These are phyloP conservation scores for Lentinus brumalis DNA, from an alignment of 768 basidiomycete genomes.

Conservation along the genomic window DNA sequence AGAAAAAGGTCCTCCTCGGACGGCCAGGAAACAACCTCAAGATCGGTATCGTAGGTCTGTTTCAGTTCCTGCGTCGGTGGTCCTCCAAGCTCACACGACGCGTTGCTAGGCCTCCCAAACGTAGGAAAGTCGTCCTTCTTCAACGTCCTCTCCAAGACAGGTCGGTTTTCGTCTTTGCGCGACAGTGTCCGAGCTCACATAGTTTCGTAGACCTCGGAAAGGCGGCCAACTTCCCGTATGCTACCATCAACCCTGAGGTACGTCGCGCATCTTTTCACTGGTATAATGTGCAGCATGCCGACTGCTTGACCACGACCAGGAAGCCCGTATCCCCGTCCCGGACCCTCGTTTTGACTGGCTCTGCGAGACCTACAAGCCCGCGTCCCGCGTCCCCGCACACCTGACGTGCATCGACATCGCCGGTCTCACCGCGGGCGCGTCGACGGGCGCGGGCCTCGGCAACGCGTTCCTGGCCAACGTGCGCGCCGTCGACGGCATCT, in stretches of 20 bases:
- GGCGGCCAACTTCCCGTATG: constrained; percentile 97
- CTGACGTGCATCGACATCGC: constrained; percentile 99
- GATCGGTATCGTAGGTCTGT: constrained; percentile 97
- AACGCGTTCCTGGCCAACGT: constrained; percentile 98
- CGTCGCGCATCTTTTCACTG: neutral
- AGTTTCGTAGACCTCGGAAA: constrained; percentile 74
- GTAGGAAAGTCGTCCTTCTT: constrained; percentile 99
- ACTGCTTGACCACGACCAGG: constrained; percentile 33
- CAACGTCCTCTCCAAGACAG: constrained; percentile 91
- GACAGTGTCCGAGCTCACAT: neutral
- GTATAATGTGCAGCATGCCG: too few relatives aligned
- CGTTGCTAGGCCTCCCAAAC: constrained; percentile 79
- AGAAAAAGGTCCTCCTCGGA: constrained; percentile 89
- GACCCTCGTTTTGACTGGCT: constrained; percentile 96
- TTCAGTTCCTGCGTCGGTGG: constrained; percentile 23
- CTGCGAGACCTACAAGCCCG: constrained; percentile 87
- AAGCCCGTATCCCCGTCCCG: constrained; percentile 94
- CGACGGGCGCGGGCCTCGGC: constrained; percentile 96
- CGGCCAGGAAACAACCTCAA: constrained; percentile 96
- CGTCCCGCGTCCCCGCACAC: constrained; percentile 85
- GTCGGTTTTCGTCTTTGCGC: constrained; percentile 41
- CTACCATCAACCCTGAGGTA: constrained; percentile 86
- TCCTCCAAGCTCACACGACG: constrained; percentile 6
- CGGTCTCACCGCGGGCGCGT: constrained; percentile 94
- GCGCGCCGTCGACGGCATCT: constrained; percentile 97